These are phyloP conservation scores for Hirschfeldia incana DNA, from an alignment of 345 rosid genomes.

Conservation along the genomic window DNA sequence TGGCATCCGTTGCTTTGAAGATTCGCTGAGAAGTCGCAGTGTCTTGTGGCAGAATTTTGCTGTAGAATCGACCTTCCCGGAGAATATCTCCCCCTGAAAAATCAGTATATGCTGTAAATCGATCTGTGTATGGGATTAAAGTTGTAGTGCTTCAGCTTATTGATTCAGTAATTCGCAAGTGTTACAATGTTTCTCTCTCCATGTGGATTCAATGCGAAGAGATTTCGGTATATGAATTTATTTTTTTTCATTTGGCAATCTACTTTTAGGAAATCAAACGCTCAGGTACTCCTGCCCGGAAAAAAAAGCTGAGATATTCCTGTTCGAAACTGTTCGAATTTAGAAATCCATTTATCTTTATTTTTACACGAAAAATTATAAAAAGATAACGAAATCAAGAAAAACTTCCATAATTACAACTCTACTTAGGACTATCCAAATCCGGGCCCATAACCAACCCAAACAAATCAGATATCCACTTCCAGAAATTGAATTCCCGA, in stretches of 20 bases:
- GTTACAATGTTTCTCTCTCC: constrained; percentile 23
- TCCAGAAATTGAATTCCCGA: too few species aligned
- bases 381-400: too few species aligned
- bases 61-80: neutral
- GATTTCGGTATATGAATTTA: neutral
- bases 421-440: too few species aligned
- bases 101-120: constrained; percentile 30
- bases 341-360: too few species aligned
- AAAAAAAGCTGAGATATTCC: too few species aligned
- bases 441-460: too few species aligned
- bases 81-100: neutral
- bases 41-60: constrained; percentile 20
- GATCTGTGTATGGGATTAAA: neutral
- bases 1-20: constrained; percentile 18
- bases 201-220: constrained; percentile 34
- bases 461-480: too few species aligned
- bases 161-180: constrained; percentile 11
- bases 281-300: too few species aligned
- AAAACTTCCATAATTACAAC: too few species aligned
- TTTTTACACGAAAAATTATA: too few species aligned
- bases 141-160: constrained; percentile 4
- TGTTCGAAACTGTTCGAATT: too few species aligned
- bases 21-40: constrained; percentile 4
- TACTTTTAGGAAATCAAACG: neutral
- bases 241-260: constrained; percentile 17